Conservation (phyloP, 441 rosid species). For the Arabidopsis hybrid region DNA sequence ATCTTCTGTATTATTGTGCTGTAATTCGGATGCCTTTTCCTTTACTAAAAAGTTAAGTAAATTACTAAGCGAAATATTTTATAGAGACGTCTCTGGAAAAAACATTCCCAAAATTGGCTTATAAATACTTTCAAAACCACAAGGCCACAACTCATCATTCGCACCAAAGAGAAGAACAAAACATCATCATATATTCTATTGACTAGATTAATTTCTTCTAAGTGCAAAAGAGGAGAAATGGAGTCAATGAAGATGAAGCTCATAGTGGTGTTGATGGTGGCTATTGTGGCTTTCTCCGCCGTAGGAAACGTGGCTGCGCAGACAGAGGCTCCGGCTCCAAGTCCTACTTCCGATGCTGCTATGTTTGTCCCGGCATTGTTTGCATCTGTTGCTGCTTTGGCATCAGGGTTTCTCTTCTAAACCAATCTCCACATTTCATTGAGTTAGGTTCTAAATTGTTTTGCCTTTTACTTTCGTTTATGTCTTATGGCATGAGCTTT, state of each 20-base stretch:
- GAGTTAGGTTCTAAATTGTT: constrained; percentile 19
- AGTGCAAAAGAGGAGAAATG: constrained; percentile 43
- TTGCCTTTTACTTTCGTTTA: constrained; percentile 9
- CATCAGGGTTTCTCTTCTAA: constrained; percentile 59
- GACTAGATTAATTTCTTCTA: constrained; percentile 19
- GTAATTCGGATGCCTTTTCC: constrained; percentile 38
- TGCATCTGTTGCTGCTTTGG: constrained; percentile 64
- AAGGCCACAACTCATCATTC: constrained; percentile 25
- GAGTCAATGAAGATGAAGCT: constrained; percentile 70
- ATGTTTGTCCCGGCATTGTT: constrained; percentile 60
- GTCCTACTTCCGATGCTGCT: constrained; percentile 67
- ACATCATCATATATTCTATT: neutral
- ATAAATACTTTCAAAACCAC: constrained; percentile 41
- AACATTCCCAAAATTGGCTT: constrained; percentile 22
- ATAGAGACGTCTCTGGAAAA: constrained; percentile 25
- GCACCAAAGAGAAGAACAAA: constrained; percentile 12
- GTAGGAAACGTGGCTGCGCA: constrained; percentile 52
- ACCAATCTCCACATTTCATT: constrained; percentile 30
- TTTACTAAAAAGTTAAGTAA: constrained; percentile 35
- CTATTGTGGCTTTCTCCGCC: constrained; percentile 55
- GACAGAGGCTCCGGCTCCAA: constrained; percentile 72
- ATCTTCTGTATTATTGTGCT: neutral
- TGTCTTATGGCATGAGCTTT: neutral
- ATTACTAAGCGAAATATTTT: neutral
- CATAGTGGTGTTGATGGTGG: constrained; percentile 53